Conservation (phyloP, 345 rosid genomes). For the Heritiera littoralis region DNA sequence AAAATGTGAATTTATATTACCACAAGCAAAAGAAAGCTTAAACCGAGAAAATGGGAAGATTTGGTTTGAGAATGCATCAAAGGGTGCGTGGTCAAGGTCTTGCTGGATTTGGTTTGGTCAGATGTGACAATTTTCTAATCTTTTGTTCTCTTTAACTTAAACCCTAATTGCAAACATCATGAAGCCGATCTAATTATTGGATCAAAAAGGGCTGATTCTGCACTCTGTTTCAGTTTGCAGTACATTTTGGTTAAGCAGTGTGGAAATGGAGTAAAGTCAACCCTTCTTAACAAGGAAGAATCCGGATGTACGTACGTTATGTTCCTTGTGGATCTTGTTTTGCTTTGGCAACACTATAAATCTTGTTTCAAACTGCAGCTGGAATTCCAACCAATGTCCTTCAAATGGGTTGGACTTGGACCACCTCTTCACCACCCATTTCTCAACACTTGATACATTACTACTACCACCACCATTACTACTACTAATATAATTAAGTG, state of each 20-base stretch:
- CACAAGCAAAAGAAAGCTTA: not conserved
- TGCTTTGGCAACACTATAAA: not conserved
- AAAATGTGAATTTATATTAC: not conserved
- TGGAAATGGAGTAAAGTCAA: not conserved
- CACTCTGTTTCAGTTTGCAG: not conserved
- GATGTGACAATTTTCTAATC: not conserved
- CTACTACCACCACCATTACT: too few species aligned
- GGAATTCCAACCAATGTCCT: conserved; percentile 17
- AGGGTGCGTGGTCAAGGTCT: not conserved
- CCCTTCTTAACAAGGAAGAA: not conserved
- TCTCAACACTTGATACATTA: too few species aligned
- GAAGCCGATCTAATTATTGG: too few species aligned
- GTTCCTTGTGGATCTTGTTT: not conserved
- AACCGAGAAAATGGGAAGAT: not conserved
- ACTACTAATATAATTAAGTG: too few species aligned
- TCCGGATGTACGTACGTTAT: not conserved
- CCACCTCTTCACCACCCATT: conserved; percentile 21
- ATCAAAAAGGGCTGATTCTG: not conserved
- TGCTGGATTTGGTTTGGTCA: not conserved
- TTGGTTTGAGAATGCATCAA: conserved; percentile 11
- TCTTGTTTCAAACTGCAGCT: conserved; percentile 15
- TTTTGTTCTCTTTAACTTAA: not conserved
- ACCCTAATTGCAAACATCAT: not conserved
- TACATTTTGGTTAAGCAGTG: not conserved
- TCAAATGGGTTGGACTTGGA: conserved; percentile 35